Evolutionary conservation across 768 basidiomycete genomes (phyloP), one percentile per base, ranked within the genome.

Genomic region (Exsudoporus frostii): DNA sequence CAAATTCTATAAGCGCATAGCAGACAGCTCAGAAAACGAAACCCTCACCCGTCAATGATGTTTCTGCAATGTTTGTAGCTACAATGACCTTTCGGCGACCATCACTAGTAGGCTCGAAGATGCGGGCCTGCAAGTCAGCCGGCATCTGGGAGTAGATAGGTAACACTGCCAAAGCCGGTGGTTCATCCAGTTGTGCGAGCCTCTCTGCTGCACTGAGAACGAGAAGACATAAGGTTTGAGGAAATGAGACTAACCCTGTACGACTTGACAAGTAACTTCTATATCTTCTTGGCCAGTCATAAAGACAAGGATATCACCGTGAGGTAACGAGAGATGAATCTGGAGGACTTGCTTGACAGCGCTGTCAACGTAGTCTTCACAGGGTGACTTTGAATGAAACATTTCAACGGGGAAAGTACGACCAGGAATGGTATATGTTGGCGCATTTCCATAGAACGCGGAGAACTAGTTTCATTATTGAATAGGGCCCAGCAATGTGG

Each of bases 241-340:
- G 34, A 27, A 24, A 41, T 17, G 25, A 29, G 5, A 65, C 80
- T 42, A 46, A 93, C 94, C 94, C 70, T 88, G 82, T 19, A 98
- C 76, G 30, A 98, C 96, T 64, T 92, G 89, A 66, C 97, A 99
- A 11, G 94, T 98, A 29, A 92, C 81, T 72, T 98, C 96, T 55
- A 99, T 99, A 68, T 99, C 96, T 73, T 98, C 97, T 73, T 98
- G 97, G 34, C 97, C 97, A 25, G 97, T 99, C 96, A 98, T 98
- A 71, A 99, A 99, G 24, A 98, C 93, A 38, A 99, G 77, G 47
- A 98, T 90, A 73, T 99, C 97, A 14, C 97, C 97, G 0, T 85
- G 83, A 20, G 96, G 93, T 17, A 89, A 80, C 2, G 96, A 93
- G 37, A 98, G 77, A 68, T 99, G 96, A 40, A 99, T 98, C 65